Conservation (phyloP, 306 rosid genomes). For the Herpetospermum pedunculosum region DNA sequence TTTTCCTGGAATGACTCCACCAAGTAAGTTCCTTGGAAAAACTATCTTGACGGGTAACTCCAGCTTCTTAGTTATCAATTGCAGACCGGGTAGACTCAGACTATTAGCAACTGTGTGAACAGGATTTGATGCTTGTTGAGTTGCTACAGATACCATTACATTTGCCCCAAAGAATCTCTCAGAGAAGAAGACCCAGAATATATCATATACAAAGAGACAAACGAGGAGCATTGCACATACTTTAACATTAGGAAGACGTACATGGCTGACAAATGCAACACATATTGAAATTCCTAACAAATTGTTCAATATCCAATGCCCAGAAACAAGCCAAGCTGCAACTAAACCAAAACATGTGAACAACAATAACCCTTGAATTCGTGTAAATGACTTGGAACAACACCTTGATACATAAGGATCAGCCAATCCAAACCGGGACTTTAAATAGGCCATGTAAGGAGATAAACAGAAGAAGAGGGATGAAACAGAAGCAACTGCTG, state of each 20-base stretch:
- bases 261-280: constrained; percentile 94
- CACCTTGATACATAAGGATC: constrained; percentile 92
- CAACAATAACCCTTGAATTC: constrained; percentile 59
- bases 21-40: constrained; percentile 83
- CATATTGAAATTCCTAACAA: constrained; percentile 90
- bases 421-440: constrained; percentile 60
- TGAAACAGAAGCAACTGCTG: constrained; percentile 70
- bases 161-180: constrained; percentile 94
- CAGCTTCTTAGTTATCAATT: constrained; percentile 81
- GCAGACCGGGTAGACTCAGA: constrained; percentile 91
- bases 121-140: constrained; percentile 91
- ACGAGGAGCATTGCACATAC: constrained; percentile 91
- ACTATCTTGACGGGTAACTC: constrained; percentile 98
- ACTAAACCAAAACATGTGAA: constrained; percentile 45
- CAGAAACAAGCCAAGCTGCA: constrained; percentile 90
- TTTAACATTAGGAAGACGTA: constrained; percentile 89
- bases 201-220: constrained; percentile 82
- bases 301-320: constrained; percentile 92
- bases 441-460: constrained; percentile 57
- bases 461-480: constrained; percentile 80
- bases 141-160: constrained; percentile 99
- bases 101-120: constrained; percentile 95
- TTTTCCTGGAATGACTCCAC: constrained; percentile 64
- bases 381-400: constrained; percentile 83
- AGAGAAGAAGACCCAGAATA: constrained; percentile 97